Evolutionary conservation across 495 filamentous ascomycete genomes (phyloP), one percentile per base, ranked within the genome.

Genomic region (Lepraria neglecta): DNA sequence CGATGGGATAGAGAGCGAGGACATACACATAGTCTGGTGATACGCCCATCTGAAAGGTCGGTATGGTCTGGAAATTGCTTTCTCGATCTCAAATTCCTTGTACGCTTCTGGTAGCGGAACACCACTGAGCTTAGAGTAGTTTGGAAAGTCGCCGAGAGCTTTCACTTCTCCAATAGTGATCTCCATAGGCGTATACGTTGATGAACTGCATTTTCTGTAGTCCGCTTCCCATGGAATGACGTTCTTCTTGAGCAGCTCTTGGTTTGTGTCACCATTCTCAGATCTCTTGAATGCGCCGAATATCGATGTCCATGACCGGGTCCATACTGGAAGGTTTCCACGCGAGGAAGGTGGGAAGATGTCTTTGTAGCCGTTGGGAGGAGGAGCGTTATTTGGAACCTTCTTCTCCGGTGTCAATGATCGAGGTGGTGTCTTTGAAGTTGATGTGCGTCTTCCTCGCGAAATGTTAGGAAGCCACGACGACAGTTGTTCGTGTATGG

Each of bases 21-120:
- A 78, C 85, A 62, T 82, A 95, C 91, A 89, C 91, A 96, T 96
- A 0, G 91, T 95, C 71, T 96, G 91, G 70, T 94, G 88, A 70
- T 96, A 96, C 1, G 78, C 72, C 91, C 91, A 96, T 69, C 91
- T 75, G 52, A 96, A 91, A 0, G 91, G 91, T 31, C 91, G 79
- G 70, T 88, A 87, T 15, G 85, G 88, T 40, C 87, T 77, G n/a
- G 87, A 79, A 19, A 79, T 68, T 0, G 88, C 87, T 62, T 77
- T 85, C 31, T 80, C 71, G 50, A 88, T 84, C 60, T 86, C 74
- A 65, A 88, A 89, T n/a, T 83, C 75, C 3, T 56, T 57, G 65
- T 89, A 90, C 0, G 87, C 77, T 14, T 75, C 61, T 0, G 91
- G 91, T 40, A 89, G 71, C 1, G 89, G 90, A 19, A 96, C 87